A percentile compares a stretch with the other conserved stretches of the same genome.
Conservation (phyloP, 768 basidiomycete genomes). For the Neoboletus magnificus region DNA sequence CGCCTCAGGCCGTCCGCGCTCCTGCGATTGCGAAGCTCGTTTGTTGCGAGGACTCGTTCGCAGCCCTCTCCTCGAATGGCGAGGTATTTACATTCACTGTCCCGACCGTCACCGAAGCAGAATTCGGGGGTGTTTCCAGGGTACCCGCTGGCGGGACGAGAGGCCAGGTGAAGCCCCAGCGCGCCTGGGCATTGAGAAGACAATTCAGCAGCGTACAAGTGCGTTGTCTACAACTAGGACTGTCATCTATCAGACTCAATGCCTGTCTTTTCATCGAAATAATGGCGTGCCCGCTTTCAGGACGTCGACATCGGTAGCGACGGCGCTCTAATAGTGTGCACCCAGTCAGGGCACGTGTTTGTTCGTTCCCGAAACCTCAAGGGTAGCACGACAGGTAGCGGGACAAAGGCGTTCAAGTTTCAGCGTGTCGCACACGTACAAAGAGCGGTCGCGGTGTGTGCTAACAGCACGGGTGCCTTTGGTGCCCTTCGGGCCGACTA, state of each 20-base stretch:
- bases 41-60: constrained; percentile 75
- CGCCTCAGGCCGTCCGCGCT: constrained; percentile 69
- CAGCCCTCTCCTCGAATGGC: constrained; percentile 80
- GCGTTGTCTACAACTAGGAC: constrained; percentile 18
- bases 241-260: neutral
- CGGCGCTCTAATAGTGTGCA: constrained; percentile 87
- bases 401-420: constrained; percentile 65
- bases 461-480: constrained; percentile 85
- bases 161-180: constrained; percentile 64
- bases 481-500: constrained; percentile 80
- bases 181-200: constrained; percentile 86
- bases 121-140: constrained; percentile 8
- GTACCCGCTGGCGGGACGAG: constrained; percentile 23
- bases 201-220: constrained; percentile 82
- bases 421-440: constrained; percentile 78
- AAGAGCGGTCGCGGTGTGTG: constrained; percentile 79
- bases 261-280: neutral
- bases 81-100: constrained; percentile 84
- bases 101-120: constrained; percentile 34
- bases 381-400: constrained; percentile 21
- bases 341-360: constrained; percentile 92
- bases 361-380: constrained; percentile 61
- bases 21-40: constrained; percentile 78
- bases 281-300: constrained; percentile 31
- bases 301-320: constrained; percentile 89